Evolutionary conservation across 2,329 filamentous ascomycete species (phyloP).

Genomic region (Fusarium illudens): DNA sequence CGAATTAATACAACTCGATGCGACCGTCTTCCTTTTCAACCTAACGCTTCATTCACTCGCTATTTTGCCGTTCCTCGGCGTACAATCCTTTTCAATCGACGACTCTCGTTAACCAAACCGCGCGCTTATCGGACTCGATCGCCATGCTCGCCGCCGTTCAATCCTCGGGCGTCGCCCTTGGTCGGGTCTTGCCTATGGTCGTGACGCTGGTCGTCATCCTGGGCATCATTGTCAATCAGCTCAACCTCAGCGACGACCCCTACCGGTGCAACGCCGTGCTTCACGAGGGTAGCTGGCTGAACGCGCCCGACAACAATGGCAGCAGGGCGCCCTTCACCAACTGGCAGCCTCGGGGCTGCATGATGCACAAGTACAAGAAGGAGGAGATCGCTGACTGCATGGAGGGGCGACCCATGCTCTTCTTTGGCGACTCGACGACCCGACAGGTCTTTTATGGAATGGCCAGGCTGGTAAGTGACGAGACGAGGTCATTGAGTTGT

Average conservation of each 20-base stretch:
- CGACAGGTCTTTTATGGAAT: constrained; percentile 67
- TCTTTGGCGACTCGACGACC: constrained; percentile 67
- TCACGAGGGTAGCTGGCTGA: constrained; percentile 59
- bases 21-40: neutral
- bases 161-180: constrained; percentile 23
- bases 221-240: constrained; percentile 27
- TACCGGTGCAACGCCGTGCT: constrained; percentile 63
- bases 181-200: constrained; percentile 25
- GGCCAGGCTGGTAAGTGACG: constrained; percentile 40
- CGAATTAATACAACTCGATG: neutral
- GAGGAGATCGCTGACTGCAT: constrained; percentile 63
- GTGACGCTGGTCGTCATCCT: constrained; percentile 38
- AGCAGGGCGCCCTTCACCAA: constrained; percentile 50
- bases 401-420: constrained; percentile 58
- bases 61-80: neutral
- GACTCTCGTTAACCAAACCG: neutral
- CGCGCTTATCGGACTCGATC: neutral
- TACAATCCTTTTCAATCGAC: neutral
- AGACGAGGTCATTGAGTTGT: neutral
- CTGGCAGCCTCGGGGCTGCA: constrained; percentile 69
- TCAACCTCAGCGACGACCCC: constrained; percentile 50
- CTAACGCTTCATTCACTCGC: neutral
- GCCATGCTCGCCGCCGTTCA: constrained; percentile 20
- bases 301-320: constrained; percentile 43
- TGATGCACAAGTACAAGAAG: constrained; percentile 62